These are phyloP conservation scores for Lophiotrema nucula DNA, from an alignment of 495 filamentous ascomycete genomes.

Conservation along the genomic window DNA sequence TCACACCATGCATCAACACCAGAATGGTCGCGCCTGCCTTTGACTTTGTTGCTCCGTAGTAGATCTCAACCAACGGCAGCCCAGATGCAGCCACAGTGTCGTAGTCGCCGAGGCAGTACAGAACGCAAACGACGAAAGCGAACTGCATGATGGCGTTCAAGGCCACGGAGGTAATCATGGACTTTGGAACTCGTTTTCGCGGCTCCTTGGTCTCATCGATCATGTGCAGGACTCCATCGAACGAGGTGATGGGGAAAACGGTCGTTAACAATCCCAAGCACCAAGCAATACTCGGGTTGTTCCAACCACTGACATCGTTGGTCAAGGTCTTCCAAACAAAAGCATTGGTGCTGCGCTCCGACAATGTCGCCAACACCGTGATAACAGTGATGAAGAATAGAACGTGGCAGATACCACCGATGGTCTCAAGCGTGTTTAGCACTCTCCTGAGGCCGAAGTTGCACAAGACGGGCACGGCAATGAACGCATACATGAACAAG, in stretches of 20 bases:
- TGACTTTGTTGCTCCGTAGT: conserved; percentile 37
- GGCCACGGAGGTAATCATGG: conserved; percentile 17
- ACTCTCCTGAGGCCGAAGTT: conserved; percentile 27
- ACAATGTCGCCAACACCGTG: conserved; percentile 4
- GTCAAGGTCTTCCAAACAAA: conserved; percentile 18
- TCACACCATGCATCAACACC: neutral
- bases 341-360: conserved; percentile 8
- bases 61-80: conserved; percentile 53
- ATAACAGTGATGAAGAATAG: conserved; percentile 15
- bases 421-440: conserved; percentile 20
- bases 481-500: conserved; percentile 24
- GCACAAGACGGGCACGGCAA: conserved; percentile 1
- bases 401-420: conserved; percentile 17
- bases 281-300: conserved; percentile 6
- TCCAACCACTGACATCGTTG: conserved; percentile 16
- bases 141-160: conserved; percentile 17
- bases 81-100: conserved; percentile 40
- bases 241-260: conserved; percentile 5
- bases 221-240: conserved; percentile 28
- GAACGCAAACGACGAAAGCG: conserved; percentile 18
- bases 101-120: conserved; percentile 26
- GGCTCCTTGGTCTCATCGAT: conserved; percentile 20
- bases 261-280: conserved; percentile 4
- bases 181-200: conserved; percentile 6
- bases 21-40: conserved; percentile 8